Evolutionary conservation across 345 rosid genomes (phyloP).

Genomic region (Lenwebbia sp.): DNA sequence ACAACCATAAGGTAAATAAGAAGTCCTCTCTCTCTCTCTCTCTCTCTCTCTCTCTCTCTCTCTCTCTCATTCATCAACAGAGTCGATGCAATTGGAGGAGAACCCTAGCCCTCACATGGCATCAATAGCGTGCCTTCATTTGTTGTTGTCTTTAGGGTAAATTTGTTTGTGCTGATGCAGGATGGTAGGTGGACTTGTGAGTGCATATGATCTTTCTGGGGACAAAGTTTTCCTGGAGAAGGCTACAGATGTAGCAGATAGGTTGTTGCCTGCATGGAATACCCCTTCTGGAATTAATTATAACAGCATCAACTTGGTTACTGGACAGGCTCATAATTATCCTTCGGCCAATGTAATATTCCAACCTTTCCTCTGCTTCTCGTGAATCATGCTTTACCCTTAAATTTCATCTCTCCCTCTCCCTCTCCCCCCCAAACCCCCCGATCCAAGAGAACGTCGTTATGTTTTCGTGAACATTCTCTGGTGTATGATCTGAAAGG

Average conservation of each 20-base stretch:
- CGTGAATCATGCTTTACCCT: not conserved
- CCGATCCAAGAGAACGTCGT: not conserved
- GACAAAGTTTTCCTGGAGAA: constrained; percentile 85
- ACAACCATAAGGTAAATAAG: constrained; percentile 85
- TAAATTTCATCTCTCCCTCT: not conserved
- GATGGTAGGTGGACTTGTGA: constrained; percentile 94
- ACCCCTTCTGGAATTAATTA: constrained; percentile 72
- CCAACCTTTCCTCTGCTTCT: not conserved
- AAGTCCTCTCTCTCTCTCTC: not conserved
- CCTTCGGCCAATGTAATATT: constrained; percentile 68
- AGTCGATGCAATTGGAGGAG: not conserved
- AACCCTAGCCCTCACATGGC: not conserved
- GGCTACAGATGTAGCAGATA: constrained; percentile 86
- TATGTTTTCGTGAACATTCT: not conserved
- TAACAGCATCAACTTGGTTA: constrained; percentile 70
- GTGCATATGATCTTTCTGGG: constrained; percentile 85
- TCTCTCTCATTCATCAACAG: not conserved
- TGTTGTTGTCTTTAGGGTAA: not conserved
- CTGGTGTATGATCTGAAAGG: not conserved
- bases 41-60: not conserved
- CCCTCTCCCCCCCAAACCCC: not conserved
- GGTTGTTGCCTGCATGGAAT: constrained; percentile 93
- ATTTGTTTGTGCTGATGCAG: constrained; percentile 18
- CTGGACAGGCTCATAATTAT: constrained; percentile 61
- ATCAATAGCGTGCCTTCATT: not conserved